phyloP scores from a whole-genome alignment of 148 eudicot species.

The Nepenthes mirabilis region DNA sequence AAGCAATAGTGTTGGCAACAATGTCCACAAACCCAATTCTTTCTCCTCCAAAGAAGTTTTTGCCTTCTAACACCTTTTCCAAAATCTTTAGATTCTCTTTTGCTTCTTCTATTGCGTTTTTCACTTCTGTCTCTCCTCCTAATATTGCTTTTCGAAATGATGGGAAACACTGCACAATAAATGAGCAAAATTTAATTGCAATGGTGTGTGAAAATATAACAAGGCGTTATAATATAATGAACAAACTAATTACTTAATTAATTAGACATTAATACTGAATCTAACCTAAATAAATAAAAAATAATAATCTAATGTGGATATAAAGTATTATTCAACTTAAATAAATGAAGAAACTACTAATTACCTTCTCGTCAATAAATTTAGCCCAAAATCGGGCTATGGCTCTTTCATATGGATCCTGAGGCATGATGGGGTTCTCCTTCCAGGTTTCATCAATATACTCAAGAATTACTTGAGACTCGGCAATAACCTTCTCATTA shows the following conservation, averaged over 20 bases:
- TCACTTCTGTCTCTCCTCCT: constrained; percentile 15
- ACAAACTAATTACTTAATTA: no score
- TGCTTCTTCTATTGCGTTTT: constrained; percentile 15
- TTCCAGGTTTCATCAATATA: constrained; percentile 37
- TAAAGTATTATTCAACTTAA: no score
- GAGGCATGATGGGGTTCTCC: constrained; percentile 23
- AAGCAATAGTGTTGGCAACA: constrained; percentile 12
- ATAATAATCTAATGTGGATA: no score
- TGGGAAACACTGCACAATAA: constrained; percentile 10
- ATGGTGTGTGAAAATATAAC: no score
- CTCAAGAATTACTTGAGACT: constrained; percentile 35
- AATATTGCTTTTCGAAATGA: constrained; percentile 14
- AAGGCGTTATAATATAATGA: no score
- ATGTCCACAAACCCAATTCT: constrained; percentile 18
- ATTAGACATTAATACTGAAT: no score
- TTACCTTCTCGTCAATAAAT: constrained; percentile 28
- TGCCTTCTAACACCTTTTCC: constrained; percentile 17
- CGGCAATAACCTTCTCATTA: constrained; percentile 22
- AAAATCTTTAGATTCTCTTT: constrained; percentile 10
- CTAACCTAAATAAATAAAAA: no score
- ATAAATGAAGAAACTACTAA: background rate
- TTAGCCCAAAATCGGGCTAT: constrained; percentile 39
- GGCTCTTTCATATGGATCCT: constrained; percentile 27
- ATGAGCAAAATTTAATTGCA: no score
- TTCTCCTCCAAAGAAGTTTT: constrained; percentile 30